A percentile compares a stretch with the other conserved stretches of the same genome.
Evolutionary conservation across 1,139 yeast genomes (phyloP).

Genomic region (Meyerozyma guilliermondii): DNA sequence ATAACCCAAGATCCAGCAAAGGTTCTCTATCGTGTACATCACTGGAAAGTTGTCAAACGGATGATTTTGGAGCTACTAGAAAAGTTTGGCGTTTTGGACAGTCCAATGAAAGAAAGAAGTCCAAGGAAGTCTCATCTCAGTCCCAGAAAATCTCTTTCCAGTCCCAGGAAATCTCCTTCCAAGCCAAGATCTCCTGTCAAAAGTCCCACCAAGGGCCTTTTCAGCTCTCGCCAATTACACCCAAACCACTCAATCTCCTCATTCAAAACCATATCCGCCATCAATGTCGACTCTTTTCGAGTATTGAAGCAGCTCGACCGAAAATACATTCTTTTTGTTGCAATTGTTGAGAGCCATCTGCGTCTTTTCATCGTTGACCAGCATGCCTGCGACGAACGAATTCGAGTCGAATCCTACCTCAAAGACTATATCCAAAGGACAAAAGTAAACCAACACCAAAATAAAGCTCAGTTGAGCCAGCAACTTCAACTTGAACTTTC

Average conservation of each 20-base stretch:
- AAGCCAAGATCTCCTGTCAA: too few species aligned
- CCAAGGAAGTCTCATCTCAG: too few species aligned
- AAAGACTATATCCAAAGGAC: constrained; percentile 22
- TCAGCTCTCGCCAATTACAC: too few species aligned
- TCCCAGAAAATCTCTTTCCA: neutral
- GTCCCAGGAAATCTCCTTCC: neutral
- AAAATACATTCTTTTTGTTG: constrained; percentile 49
- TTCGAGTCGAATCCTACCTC: constrained; percentile 47
- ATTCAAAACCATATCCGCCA: neutral
- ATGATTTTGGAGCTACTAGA: constrained; percentile 24
- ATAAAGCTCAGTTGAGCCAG: neutral
- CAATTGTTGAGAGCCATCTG: constrained; percentile 6
- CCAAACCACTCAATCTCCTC: neutral
- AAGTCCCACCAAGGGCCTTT: neutral
- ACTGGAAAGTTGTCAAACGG: constrained; percentile 20
- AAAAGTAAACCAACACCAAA: constrained; percentile 4
- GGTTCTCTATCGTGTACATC: constrained; percentile 3
- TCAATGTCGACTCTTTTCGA: constrained; percentile 1
- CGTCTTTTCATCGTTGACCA: constrained; percentile 54
- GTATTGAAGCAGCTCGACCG: constrained; percentile 49
- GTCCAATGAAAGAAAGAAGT: neutral
- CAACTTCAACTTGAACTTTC: neutral
- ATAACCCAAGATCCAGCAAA: constrained; percentile 41
- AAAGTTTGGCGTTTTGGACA: neutral
- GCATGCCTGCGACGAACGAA: constrained; percentile 76